Percentiles rank a stretch among this genome's conserved stretches.
Conservation (phyloP, 495 filamentous ascomycete genomes). For the Sabuloglossum arenarium region DNA sequence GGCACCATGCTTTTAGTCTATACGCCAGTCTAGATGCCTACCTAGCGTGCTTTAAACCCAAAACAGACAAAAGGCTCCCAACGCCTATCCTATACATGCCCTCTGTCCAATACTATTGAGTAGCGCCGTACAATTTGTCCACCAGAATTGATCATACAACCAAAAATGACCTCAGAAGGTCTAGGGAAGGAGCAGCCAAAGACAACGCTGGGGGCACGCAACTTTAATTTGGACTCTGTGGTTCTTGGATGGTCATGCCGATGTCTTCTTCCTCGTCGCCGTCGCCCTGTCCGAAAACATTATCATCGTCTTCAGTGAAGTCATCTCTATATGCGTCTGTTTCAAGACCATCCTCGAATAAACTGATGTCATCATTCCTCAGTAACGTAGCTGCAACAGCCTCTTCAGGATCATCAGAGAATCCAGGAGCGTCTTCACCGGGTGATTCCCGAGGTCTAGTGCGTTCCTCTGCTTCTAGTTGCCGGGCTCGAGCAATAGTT, state of each 20-base stretch:
- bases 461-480: slow-evolving; percentile 69
- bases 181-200: too few species aligned
- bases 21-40: neutral
- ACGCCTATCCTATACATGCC: neutral
- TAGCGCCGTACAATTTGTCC: neutral
- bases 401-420: slow-evolving; percentile 18
- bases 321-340: slow-evolving; percentile 7
- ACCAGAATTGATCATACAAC: neutral
- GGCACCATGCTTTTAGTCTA: neutral
- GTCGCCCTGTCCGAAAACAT: slow-evolving; percentile 12
- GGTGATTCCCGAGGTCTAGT: slow-evolving; percentile 19
- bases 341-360: slow-evolving; percentile 4
- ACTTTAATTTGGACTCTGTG: neutral
- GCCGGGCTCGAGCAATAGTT: slow-evolving; percentile 62
- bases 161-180: neutral
- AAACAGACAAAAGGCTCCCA: neutral
- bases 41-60: neutral
- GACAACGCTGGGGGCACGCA: neutral
- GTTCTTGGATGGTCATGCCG: neutral
- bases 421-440: slow-evolving; percentile 10
- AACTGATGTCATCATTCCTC: slow-evolving; percentile 5
- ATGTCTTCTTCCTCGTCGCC: slow-evolving; percentile 15
- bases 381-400: neutral
- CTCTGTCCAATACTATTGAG: neutral
- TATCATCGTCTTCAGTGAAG: slow-evolving; percentile 7